Evolutionary conservation across 306 rosid species (phyloP).

Genomic region (Lagenaria siceraria): DNA sequence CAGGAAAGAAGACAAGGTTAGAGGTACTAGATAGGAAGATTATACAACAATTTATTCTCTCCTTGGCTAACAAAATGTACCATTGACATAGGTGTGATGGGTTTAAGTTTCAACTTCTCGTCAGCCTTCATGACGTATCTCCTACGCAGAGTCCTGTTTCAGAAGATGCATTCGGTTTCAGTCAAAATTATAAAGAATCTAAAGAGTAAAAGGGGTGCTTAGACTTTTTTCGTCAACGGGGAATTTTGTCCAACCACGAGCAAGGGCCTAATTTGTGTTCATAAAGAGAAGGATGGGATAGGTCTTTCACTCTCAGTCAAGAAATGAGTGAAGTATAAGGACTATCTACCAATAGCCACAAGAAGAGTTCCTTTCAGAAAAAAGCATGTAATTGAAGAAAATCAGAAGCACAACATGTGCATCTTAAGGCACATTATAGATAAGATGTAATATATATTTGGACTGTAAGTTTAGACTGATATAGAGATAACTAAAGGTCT

Average conservation of each 20-base stretch:
- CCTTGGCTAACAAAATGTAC: slow-evolving; percentile 8
- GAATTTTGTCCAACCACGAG: neutral
- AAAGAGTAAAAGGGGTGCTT: neutral
- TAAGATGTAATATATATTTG: neutral
- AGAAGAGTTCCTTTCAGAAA: neutral
- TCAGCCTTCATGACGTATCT: neutral
- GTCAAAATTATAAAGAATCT: neutral
- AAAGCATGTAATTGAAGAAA: neutral
- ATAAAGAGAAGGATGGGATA: neutral
- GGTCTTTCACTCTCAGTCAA: neutral
- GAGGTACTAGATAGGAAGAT: slow-evolving; percentile 5
- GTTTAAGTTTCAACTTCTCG: neutral
- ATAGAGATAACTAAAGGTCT: neutral
- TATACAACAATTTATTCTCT: slow-evolving; percentile 1
- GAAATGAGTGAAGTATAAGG: neutral
- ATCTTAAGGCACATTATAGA: neutral
- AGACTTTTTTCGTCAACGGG: neutral
- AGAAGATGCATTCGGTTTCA: neutral
- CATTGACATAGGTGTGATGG: neutral
- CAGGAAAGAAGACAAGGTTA: neutral
- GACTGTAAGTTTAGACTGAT: neutral
- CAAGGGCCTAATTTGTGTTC: neutral
- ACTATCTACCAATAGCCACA: neutral
- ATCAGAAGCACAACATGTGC: neutral
- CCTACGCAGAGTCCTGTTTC: slow-evolving; percentile 2